Evolutionary conservation across 2,329 filamentous ascomycete species (phyloP), one percentile per base, ranked within the genome.

Genomic region (Dothideomycetes sp.): DNA sequence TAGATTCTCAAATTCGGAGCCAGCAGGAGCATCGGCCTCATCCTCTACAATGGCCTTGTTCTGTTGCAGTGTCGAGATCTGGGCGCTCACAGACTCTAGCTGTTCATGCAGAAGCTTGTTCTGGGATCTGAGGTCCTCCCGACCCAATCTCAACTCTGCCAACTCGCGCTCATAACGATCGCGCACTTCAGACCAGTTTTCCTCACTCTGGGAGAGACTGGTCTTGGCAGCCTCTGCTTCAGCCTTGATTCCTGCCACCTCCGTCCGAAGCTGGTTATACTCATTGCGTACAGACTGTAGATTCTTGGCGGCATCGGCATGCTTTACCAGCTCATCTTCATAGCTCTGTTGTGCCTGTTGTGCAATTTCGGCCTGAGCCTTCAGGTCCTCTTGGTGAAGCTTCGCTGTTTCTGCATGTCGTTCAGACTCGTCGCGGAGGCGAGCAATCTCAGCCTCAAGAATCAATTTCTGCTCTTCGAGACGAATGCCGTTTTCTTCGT

Each of bases 261-360:
- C 77, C 1, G 83, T 81, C 63, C 85, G 88, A 45, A 96, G 64
- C 49, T 84, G 70, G 53, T 94, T 91, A 60, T 84, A 75, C 48
- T 96, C 86, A 3, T 71, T 69, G 37, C 91, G 84, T 36, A 94
- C 69, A 38, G 72, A 72, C 50, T 94, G 86, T 11, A 95, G 70
- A 27, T 77, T 75, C 61, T 87, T 88, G 10, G 89, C 85, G n/a
- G 89, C 91, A 49, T 95, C 86, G 2, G 88, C 89, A 61, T 98
- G 91, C 65, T 91, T 95, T 52, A 94, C 75, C 9, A 98, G 72
- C 59, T 98, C 91, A 46, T 80, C 80, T 59, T 98, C 93, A 56
- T 98, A 98, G 50, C 91, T 88, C 55, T 94, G 82, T 57, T 98
- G 91, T 3, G 91, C 87, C 58, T 86, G 84, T 38, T 86, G 80